Evolutionary conservation across 148 eudicot species (phyloP).

Genomic region (Camellia japonica): DNA sequence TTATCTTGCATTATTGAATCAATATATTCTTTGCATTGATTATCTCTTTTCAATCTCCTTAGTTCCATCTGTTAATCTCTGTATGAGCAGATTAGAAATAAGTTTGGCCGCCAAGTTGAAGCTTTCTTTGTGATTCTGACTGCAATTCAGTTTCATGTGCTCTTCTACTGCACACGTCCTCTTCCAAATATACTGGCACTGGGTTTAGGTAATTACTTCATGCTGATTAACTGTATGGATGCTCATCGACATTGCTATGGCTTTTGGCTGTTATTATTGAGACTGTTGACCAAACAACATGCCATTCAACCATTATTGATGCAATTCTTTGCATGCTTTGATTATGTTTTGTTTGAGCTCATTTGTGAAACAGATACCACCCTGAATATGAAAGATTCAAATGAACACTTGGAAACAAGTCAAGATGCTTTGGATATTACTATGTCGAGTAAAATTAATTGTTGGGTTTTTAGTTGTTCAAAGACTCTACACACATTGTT

Average conservation of each 20-base stretch:
- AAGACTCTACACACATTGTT: neutral
- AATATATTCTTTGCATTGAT: neutral
- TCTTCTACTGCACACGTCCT: constrained; percentile 94
- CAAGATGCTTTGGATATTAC: neutral
- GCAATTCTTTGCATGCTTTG: neutral
- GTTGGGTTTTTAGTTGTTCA: neutral
- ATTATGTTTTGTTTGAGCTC: neutral
- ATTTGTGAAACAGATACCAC: neutral
- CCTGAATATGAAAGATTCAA: neutral
- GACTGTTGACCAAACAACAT: neutral
- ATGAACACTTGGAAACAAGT: neutral
- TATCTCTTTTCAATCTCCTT: constrained; percentile 9
- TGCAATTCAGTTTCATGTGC: constrained; percentile 73
- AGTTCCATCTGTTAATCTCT: constrained; percentile 12
- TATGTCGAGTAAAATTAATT: neutral
- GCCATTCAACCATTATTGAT: neutral
- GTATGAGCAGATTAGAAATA: constrained; percentile 65
- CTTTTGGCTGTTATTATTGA: neutral
- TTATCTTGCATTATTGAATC: neutral
- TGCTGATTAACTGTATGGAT: neutral
- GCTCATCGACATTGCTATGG: neutral
- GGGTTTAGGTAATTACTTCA: constrained; percentile 68
- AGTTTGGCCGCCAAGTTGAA: constrained; percentile 90
- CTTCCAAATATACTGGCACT: constrained; percentile 89
- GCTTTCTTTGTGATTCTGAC: constrained; percentile 83